Conservation (phyloP, 2,329 filamentous ascomycete genomes). For the Paraphaeosphaeria minitans region DNA sequence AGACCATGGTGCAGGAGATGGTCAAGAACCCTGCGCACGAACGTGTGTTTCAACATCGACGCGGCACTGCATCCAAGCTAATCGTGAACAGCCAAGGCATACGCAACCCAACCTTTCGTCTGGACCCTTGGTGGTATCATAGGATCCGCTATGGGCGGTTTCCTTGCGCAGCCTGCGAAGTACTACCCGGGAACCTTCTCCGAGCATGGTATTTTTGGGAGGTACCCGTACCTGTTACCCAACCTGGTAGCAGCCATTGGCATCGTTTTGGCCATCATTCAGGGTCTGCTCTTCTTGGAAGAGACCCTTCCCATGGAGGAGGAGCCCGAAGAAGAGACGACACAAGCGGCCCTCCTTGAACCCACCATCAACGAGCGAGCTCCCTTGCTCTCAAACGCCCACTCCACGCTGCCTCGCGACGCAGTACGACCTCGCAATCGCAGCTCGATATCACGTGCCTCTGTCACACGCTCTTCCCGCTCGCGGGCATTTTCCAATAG, state of each 20-base stretch:
- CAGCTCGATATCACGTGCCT: conserved; percentile 27
- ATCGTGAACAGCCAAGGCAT: conserved; percentile 69
- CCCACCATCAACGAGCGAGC: conserved; percentile 65
- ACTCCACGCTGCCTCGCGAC: conserved; percentile 59
- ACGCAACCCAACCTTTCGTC: conserved; percentile 90
- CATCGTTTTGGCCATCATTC: conserved; percentile 76
- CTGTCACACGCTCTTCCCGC: conserved; percentile 28
- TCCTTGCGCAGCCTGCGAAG: conserved; percentile 77
- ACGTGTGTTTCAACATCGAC: conserved; percentile 60
- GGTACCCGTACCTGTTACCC: conserved; percentile 84
- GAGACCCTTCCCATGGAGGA: conserved; percentile 76
- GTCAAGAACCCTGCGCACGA: conserved; percentile 88
- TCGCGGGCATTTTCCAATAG: conserved; percentile 34
- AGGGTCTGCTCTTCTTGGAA: conserved; percentile 78
- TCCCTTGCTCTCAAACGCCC: conserved; percentile 53
- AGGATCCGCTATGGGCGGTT: conserved; percentile 83
- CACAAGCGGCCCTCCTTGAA: conserved; percentile 71
- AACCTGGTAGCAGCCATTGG: conserved; percentile 82
- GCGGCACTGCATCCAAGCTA: conserved; percentile 8
- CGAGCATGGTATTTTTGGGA: conserved; percentile 70
- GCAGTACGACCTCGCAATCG: conserved; percentile 38
- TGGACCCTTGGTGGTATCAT: conserved; percentile 91
- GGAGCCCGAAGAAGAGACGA: conserved; percentile 40
- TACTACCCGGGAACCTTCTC: conserved; percentile 77
- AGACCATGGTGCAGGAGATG: conserved; percentile 94